Evolutionary conservation across 371 early-diverging fungal species (phyloP), one percentile per base, ranked within the genome.

Genomic region (Neoconidiobolus thromboides): DNA sequence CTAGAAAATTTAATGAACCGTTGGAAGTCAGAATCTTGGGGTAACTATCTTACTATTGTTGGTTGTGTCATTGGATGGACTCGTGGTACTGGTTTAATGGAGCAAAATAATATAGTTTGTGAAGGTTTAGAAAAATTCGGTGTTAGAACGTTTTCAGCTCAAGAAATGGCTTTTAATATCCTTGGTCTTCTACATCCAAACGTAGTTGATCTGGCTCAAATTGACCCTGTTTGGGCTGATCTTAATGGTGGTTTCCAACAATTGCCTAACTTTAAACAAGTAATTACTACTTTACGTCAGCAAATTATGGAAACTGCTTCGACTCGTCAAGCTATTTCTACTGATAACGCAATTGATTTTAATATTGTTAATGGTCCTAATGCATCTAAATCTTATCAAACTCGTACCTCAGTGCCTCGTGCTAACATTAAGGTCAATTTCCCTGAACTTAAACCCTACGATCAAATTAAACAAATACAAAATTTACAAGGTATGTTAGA

Each of bases 31-130:
- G 96, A 95, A 68, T 77, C 78, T 61, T 95, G 96, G 96, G 75
- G 82, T 48, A 75, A 74, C 69, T 89, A 93, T 76, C 71, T 95
- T 64, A 76, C 87, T 43, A 83, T 96, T 52, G 76, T 90, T 49
- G 94, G 94, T 63, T 91, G 93, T 48, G 88, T 89, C 48, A 96
- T 96, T 68, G 96, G 96, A 36, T 96, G 96, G 95, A 96, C 96
- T 44, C 85, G 95, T 65, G 93, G 96, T 64, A 96, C 96, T 53
- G 93, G 93, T 50, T 76, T 94, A 67, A 94, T 94, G 95, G 78
- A 78, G 52, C 78, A 79, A 56, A 94, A 92, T 77, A 92, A 94
- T 74, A 78, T 89, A 57, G 82, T 93, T 54, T 89, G 93, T 44
- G 86, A 91, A 68, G 89, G 89, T 55, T 79, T 96, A 46, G 96